Evolutionary conservation across 2,329 filamentous ascomycete genomes (phyloP).

Genomic region (Alternaria longipes): DNA sequence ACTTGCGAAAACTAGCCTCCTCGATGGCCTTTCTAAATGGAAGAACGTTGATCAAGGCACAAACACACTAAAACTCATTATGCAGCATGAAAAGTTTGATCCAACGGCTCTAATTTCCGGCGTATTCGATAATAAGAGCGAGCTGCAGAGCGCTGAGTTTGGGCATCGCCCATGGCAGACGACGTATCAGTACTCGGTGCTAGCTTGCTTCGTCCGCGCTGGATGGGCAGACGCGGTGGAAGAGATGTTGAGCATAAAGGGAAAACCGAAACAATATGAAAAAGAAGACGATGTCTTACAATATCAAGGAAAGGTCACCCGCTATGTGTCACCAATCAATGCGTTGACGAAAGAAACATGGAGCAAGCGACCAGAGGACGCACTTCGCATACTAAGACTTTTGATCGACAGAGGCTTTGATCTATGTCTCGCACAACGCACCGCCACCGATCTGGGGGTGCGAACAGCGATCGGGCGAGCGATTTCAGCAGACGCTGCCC

Average conservation of each 20-base stretch:
- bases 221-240: constrained; percentile 34
- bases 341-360: constrained; percentile 33
- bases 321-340: constrained; percentile 25
- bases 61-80: constrained; percentile 25
- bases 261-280: constrained; percentile 22
- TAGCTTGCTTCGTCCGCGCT: constrained; percentile 26
- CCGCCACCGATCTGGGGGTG: constrained; percentile 23
- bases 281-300: constrained; percentile 28
- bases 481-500: constrained; percentile 27
- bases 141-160: constrained; percentile 23
- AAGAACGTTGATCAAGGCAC: constrained; percentile 26
- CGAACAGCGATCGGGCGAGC: constrained; percentile 27
- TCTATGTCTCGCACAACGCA: constrained; percentile 23
- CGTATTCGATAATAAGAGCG: constrained; percentile 31
- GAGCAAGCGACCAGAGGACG: constrained; percentile 29
- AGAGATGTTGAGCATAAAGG: constrained; percentile 24
- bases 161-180: constrained; percentile 28
- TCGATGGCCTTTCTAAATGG: constrained; percentile 30
- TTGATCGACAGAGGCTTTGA: constrained; percentile 26
- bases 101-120: constrained; percentile 22
- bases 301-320: constrained; percentile 29
- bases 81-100: constrained; percentile 25
- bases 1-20: constrained; percentile 27
- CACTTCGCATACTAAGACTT: constrained; percentile 28
- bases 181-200: constrained; percentile 27